phyloP scores from a whole-genome alignment of 2,329 filamentous ascomycete species.

The Monilinia aucupariae region DNA sequence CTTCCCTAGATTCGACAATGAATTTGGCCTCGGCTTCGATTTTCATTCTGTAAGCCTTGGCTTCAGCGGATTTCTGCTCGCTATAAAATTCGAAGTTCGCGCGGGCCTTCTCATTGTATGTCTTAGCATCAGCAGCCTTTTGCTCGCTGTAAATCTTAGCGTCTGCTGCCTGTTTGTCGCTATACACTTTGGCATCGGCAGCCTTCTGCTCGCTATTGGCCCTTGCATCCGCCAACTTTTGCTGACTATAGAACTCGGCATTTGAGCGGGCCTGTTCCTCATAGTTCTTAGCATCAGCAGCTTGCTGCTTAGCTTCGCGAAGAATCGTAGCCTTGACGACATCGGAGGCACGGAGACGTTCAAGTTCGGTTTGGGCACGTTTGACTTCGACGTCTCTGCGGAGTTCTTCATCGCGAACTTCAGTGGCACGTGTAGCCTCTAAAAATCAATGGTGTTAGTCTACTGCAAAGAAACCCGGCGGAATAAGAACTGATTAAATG shows the following conservation, averaged over 20 bases:
- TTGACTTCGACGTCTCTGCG: constrained; percentile 72
- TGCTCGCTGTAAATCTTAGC: constrained; percentile 42
- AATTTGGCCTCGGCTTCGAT: constrained; percentile 38
- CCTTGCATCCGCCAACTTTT: neutral
- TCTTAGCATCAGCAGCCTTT: constrained; percentile 48
- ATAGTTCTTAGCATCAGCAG: constrained; percentile 61
- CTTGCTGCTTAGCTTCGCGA: constrained; percentile 63
- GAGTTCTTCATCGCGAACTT: constrained; percentile 73
- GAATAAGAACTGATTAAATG: neutral
- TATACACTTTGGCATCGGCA: constrained; percentile 62
- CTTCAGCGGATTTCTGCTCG: constrained; percentile 49
- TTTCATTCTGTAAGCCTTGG: constrained; percentile 43
- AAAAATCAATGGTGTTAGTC: neutral
- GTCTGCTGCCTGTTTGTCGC: constrained; percentile 44
- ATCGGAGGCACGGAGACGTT: constrained; percentile 69
- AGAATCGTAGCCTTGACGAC: constrained; percentile 71
- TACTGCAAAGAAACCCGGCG: neutral
- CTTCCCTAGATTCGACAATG: constrained; percentile 41
- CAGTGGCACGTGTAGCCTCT: constrained; percentile 64
- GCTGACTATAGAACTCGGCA: constrained; percentile 38
- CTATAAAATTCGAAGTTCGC: constrained; percentile 36
- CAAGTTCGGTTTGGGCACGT: constrained; percentile 73
- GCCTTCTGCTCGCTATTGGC: constrained; percentile 41
- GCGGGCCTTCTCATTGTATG: constrained; percentile 35
- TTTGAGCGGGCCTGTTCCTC: constrained; percentile 55